Base-by-base conservation (phyloP, 2,329 filamentous ascomycete species). In the Aspergillus sp. region DNA sequence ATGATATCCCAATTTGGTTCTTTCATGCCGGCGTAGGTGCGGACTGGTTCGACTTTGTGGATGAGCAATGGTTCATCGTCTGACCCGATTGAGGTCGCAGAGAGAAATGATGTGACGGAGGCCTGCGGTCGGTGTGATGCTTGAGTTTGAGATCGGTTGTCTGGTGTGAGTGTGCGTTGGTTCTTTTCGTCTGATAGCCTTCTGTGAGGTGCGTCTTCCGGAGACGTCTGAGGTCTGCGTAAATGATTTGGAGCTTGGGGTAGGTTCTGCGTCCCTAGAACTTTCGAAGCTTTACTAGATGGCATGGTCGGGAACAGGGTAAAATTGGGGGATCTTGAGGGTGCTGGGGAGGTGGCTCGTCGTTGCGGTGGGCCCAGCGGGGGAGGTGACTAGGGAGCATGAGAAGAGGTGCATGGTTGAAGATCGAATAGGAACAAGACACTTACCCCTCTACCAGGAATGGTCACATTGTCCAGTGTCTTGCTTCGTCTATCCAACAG, bases 401-500 rank as follows among this genome's bases (percentile, higher is more conserved):
- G n/a, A 40, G 33, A 4, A 25, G 44, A 27, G 37, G 17, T 9
- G 21, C 12, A 35, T 19, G 45, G 27, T 33, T 45, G 19, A 7
- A 25, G 2, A 31, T 4, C 4, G n/a, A 15, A 14, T 3, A 8
- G 23, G 19, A 6, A 12, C 6, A 19, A 7, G 4, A 7, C 37
- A 39, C 71, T 64, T 72, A 79, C 70, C 66, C 71, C 67, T 51
- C 76, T 74, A 57, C 81, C 79, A 52, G 83, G 80, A 19, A 79
- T 81, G 62, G 81, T 84, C 1, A 90, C 73, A 57, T 80, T 84
- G 35, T 76, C 70, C 40, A 77, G 62, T 4, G 71, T 72, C 54
- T 66, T 74, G 55, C 72, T 76, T 44, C 73, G 68, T 56, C 75
- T 68, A 51, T 70, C 67, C 55, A 76, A 63, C 52, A 73, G 61